Evolutionary conservation across 1,284 basidiomycete genomes (phyloP), one percentile per base, ranked within the genome.

Genomic region (Macrocystidia cucumis): DNA sequence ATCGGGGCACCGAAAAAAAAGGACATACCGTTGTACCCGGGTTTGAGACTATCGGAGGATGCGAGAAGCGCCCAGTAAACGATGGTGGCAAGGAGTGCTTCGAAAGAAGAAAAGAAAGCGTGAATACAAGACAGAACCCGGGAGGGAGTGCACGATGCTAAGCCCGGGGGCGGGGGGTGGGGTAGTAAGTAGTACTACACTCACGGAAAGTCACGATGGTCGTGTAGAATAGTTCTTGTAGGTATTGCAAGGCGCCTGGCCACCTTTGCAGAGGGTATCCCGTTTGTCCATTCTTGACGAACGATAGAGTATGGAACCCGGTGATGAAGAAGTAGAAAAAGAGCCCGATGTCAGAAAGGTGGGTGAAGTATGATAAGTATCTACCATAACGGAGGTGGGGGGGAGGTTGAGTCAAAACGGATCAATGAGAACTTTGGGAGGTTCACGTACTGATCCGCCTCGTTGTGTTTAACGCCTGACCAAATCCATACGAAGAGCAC

Each of bases 51-150:
- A 0, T 44, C 18, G 0, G 67, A 37, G 3, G 55, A 52, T 2
- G 72, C 47, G 2, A 86, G 60, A 5, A 85, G 46, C 0, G 62
- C 47, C 83, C 84, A 87, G 49, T 63, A 87, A 0, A 84, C 74
- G 21, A 69, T 56, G 0, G 78, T 81, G 1, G 84, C 78, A 14
- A 87, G 49, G 37, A 87, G 57, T 3, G 84, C 82, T 78, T 44
- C 4, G 42, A 16, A 29, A 1, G 13, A 31, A 16, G 23, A 14
- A 38, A 27, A 1, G n/a, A 18, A 28, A 18, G 32, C n/a, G 18
- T 23, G n/a, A 6, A 9, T n/a, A 13, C n/a, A 5, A 18, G 7
- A 32, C 2, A 23, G 17, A 34, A 24, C 32, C 12, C 23, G 23
- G 23, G 9, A 12, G 9, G 3, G 14, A 12, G 17, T 18, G 14